These are phyloP conservation scores for Chrysoporthe puriensis DNA, from an alignment of 2,329 filamentous ascomycete genomes.

Conservation along the genomic window DNA sequence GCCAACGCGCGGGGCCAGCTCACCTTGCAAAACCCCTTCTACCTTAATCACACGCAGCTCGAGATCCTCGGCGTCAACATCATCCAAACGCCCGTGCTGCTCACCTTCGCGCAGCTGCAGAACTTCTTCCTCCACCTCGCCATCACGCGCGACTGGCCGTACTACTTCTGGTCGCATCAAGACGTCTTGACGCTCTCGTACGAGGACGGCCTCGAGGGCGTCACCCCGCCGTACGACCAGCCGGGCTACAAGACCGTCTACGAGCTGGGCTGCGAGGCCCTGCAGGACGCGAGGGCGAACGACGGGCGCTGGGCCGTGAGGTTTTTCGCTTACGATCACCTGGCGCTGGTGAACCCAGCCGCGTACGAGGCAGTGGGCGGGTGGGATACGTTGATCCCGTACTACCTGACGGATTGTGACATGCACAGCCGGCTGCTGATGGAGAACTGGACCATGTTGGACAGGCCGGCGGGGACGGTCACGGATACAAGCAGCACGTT, in stretches of 20 bases:
- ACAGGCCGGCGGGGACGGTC: slow-evolving; percentile 46
- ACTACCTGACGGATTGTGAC: slow-evolving; percentile 62
- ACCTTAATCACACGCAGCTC: slow-evolving; percentile 56
- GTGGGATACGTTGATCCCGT: slow-evolving; percentile 63
- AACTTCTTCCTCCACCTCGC: slow-evolving; percentile 55
- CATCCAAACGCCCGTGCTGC: slow-evolving; percentile 52
- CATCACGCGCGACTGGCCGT: slow-evolving; percentile 47
- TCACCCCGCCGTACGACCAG: slow-evolving; percentile 39
- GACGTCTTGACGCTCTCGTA: slow-evolving; percentile 52
- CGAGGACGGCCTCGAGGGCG: slow-evolving; percentile 43
- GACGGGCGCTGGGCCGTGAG: slow-evolving; percentile 52
- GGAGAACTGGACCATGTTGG: slow-evolving; percentile 46
- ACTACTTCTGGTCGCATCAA: slow-evolving; percentile 60
- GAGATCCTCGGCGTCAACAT: slow-evolving; percentile 51
- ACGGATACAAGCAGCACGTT: slow-evolving; percentile 50
- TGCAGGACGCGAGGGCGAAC: slow-evolving; percentile 37
- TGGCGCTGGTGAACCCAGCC: slow-evolving; percentile 58
- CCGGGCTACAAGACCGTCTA: slow-evolving; percentile 48
- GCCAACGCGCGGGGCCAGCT: slow-evolving; percentile 54
- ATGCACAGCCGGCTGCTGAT: slow-evolving; percentile 54
- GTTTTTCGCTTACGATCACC: slow-evolving; percentile 63
- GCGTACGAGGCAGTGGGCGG: slow-evolving; percentile 55
- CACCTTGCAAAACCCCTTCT: slow-evolving; percentile 59
- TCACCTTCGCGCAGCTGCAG: slow-evolving; percentile 57
- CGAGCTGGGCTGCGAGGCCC: slow-evolving; percentile 43